phyloP scores from a whole-genome alignment of 75 land plant genomes.

The Picea glauca region DNA sequence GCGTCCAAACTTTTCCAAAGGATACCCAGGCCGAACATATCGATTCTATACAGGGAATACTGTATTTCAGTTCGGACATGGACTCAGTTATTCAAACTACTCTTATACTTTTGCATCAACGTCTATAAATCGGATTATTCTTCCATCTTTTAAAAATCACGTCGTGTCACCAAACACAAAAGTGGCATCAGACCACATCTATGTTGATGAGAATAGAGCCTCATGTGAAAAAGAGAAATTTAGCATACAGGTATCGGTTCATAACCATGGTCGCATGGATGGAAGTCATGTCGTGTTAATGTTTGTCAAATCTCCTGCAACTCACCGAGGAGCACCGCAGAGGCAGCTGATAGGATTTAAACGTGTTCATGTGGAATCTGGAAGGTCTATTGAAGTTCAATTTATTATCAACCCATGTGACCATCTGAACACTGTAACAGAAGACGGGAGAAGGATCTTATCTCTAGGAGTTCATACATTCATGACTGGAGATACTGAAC shows the following conservation, averaged over 20 bases:
- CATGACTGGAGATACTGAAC: conserved; percentile 24
- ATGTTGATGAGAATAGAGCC: conserved; percentile 21
- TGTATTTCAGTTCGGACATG: no score
- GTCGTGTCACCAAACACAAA: background rate
- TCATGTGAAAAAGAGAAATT: conserved; percentile 39
- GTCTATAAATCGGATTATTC: no score
- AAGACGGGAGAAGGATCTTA: conserved; percentile 29
- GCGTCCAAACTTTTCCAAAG: no score
- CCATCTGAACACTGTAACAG: no score
- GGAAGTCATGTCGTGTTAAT: conserved; percentile 61
- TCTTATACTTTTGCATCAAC: no score
- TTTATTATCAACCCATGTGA: conserved; percentile 51
- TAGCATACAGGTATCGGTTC: conserved; percentile 34
- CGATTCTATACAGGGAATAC: no score
- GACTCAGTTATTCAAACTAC: no score
- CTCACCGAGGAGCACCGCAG: conserved; percentile 32
- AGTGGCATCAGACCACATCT: conserved; percentile 7
- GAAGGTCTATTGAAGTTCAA: conserved; percentile 16
- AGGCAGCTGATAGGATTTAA: conserved; percentile 71
- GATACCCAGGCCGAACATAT: no score
- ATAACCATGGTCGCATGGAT: conserved; percentile 50
- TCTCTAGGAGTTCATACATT: conserved; percentile 53
- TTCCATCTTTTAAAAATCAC: background rate
- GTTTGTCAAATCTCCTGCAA: conserved; percentile 26
- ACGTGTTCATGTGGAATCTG: conserved; percentile 21